Conservation (phyloP, 371 early-diverging fungal genomes). For the Apophysomyces trapeziformis region DNA sequence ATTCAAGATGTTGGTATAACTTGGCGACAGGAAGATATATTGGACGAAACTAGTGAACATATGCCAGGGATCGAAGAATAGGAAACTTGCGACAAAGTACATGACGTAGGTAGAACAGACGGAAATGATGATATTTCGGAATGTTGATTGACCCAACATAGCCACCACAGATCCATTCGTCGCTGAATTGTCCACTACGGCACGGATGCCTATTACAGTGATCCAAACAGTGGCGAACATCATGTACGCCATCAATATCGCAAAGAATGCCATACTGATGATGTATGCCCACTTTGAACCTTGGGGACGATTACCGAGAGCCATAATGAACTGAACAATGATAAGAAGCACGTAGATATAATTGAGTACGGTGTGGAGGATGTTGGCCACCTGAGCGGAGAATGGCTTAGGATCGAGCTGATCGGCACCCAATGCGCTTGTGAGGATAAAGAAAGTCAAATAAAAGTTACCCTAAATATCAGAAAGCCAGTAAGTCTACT, state of each 20-base stretch:
- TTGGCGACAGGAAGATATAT: slow-evolving; percentile 65
- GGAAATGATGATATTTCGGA: slow-evolving; percentile 66
- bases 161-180: slow-evolving; percentile 23
- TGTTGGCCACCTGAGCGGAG: slow-evolving; percentile 38
- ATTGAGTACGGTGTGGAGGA: slow-evolving; percentile 53
- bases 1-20: slow-evolving; percentile 66
- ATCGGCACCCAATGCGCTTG: slow-evolving; percentile 32
- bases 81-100: slow-evolving; percentile 65
- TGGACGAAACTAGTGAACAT: slow-evolving; percentile 69
- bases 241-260: slow-evolving; percentile 66
- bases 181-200: slow-evolving; percentile 31
- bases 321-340: slow-evolving; percentile 67
- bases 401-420: slow-evolving; percentile 46
- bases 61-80: slow-evolving; percentile 75
- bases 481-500: neutral
- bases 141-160: slow-evolving; percentile 41
- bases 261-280: slow-evolving; percentile 46
- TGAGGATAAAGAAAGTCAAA: slow-evolving; percentile 73
- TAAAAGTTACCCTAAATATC: slow-evolving; percentile 70
- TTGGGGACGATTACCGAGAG: slow-evolving; percentile 85
- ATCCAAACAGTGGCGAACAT: slow-evolving; percentile 63
- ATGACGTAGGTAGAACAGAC: slow-evolving; percentile 69
- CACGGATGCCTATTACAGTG: slow-evolving; percentile 46
- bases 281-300: slow-evolving; percentile 74
- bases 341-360: slow-evolving; percentile 68